These are phyloP conservation scores for Tolypocladium album DNA, from an alignment of 2,329 filamentous ascomycete genomes.

Conservation along the genomic window DNA sequence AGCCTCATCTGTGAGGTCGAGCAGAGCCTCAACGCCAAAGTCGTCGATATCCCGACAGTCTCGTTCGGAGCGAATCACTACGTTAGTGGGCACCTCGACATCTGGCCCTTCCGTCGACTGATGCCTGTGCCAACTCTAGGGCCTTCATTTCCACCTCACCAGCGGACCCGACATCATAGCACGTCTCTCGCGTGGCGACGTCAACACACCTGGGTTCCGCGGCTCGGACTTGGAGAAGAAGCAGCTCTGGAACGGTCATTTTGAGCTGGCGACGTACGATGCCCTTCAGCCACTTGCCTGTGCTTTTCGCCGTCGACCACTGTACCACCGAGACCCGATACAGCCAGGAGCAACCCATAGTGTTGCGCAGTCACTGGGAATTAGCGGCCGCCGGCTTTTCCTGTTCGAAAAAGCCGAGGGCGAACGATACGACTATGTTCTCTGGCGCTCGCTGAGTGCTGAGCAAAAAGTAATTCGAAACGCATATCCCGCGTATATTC, in stretches of 20 bases:
- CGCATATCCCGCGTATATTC: too few species aligned
- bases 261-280: constrained; percentile 6
- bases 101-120: neutral
- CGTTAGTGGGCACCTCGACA: neutral
- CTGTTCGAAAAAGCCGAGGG: constrained; percentile 5
- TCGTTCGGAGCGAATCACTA: constrained; percentile 16
- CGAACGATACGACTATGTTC: constrained; percentile 2
- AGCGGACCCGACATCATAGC: constrained; percentile 2
- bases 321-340: constrained; percentile 4
- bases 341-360: neutral
- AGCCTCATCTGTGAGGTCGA: constrained; percentile 16
- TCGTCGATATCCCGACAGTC: constrained; percentile 14
- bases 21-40: constrained; percentile 6
- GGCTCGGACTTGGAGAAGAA: neutral
- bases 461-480: constrained; percentile 2
- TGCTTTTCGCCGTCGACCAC: neutral
- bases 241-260: constrained; percentile 1
- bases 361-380: neutral
- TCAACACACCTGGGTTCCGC: constrained; percentile 1
- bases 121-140: neutral
- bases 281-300: neutral
- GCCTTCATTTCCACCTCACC: constrained; percentile 1
- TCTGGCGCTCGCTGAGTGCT: constrained; percentile 2
- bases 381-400: constrained; percentile 4
- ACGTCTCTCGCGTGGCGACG: constrained; percentile 5